Evolutionary conservation across 1,284 basidiomycete species (phyloP), one percentile per base, ranked within the genome.

Genomic region (Sporisorium reilianum): DNA sequence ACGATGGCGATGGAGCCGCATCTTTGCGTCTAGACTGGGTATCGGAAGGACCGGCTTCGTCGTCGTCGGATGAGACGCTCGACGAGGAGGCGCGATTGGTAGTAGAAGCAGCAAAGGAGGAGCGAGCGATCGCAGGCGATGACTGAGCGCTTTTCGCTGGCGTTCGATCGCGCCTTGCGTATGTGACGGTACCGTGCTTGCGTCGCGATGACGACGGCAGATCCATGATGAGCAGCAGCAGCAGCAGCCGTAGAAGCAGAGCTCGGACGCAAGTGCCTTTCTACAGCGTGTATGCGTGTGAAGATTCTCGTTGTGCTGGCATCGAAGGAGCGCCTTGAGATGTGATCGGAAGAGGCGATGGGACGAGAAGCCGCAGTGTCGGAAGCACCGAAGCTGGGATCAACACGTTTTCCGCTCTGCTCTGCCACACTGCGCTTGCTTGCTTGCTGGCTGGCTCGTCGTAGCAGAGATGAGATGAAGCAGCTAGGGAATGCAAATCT

Each of bases 31-130:
- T 41, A 20, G 34, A 32, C 18, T 20, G 44, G 22, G 25, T 8
- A 28, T 38, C 34, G 45, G 65, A 57, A 46, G 61, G 44, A 2
- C 40, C 49, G 1, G 38, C 45, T 30, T 60, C 62, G 8, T 64
- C 67, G 8, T 64, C 67, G 30, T 64, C 67, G 57, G 61, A 70
- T 3, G 67, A 70, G 26, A 28, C 52, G 54, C 57, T 54, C 5
- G 62, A 61, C 2, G 61, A 49, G 2, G 42, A 38, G 6, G 55
- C 46, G 20, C 14, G 16, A 2, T 36, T 34, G 16, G 14, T 20
- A 11, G 46, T 14, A 28, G 26, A 1, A 46, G 14, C 36, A 46
- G 52, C 14, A 6, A 41, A 40, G 34, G 23, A 49, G 5, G 54
- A 32, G 8, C 54, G 53, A 34, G 50, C 44, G 18, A 44, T 40